Evolutionary conservation across 2,329 filamentous ascomycete species (phyloP), one percentile per base, ranked within the genome.

Genomic region (Rachicladosporium sp.): DNA sequence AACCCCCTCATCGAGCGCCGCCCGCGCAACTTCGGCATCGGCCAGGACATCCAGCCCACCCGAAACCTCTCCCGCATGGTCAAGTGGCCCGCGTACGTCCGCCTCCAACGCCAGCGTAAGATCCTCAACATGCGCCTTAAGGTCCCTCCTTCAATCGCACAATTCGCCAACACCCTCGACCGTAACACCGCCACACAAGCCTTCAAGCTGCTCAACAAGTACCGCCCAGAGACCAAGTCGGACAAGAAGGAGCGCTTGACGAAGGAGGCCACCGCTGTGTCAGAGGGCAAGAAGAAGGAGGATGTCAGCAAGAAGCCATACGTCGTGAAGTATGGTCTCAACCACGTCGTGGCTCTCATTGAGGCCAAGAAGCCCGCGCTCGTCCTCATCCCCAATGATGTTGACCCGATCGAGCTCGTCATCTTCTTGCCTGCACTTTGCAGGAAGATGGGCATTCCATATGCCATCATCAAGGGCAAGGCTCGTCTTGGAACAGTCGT

Each of bases 281-380:
- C 87, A 67, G 88, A 96, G 70, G 91, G 93, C 69, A 95, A 96
- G 84, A 98, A 96, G 84, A 96, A 96, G 84, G 93, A 98, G 78
- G 88, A 94, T 61, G 89, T 93, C 66, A 85, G 78, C 82, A 96
- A 96, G 86, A 98, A 98, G 84, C 91, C 91, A 62, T 98, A 95
- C 73, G 73, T 82, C 54, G 88, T 91, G 78, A 98, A 98, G 82
- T 98, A 95, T 72, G 91, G 91, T 74, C 81, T 98, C 61, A 98
- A 98, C 82, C 91, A 98, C 77, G 91, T 98, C 43, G 87, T 94
- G 54, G 87, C 85, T 54, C 77, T 94, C 57, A 84, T 94, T 59
- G 87, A 94, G 81, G 95, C 95, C 79, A 98, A 98, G 86, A 98
- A 98, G 82, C 89, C 91, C 53, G 80, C 85, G 49, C 79, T 98